Conservation (phyloP, 768 basidiomycete species). For the Hypsizygus marmoreus region DNA sequence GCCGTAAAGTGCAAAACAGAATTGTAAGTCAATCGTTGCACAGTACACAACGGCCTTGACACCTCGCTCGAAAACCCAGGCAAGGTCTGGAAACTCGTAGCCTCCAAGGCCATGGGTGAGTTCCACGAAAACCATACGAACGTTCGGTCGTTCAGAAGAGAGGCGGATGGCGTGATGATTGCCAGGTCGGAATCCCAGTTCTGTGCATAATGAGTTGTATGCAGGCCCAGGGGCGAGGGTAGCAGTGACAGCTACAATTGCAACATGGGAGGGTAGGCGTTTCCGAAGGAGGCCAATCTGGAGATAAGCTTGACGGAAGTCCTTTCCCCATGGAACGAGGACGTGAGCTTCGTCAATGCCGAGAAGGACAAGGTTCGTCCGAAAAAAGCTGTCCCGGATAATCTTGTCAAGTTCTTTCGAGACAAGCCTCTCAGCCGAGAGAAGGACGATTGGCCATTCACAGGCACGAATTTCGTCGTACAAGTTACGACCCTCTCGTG, state of each 20-base stretch:
- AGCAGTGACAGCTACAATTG: slow-evolving; percentile 16
- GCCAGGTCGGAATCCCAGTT: slow-evolving; percentile 8
- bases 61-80: slow-evolving; percentile 17
- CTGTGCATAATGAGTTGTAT: slow-evolving; percentile 7
- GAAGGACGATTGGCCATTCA: slow-evolving; percentile 21
- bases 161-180: slow-evolving; percentile 11
- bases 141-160: slow-evolving; percentile 17
- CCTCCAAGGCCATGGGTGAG: slow-evolving; percentile 15
- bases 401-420: slow-evolving; percentile 17
- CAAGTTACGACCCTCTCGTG: slow-evolving; percentile 16
- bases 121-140: slow-evolving; percentile 13
- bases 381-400: slow-evolving; percentile 17
- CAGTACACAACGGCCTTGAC: slow-evolving; percentile 22
- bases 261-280: slow-evolving; percentile 17
- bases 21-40: slow-evolving; percentile 17
- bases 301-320: slow-evolving; percentile 22
- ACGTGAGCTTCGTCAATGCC: slow-evolving; percentile 28
- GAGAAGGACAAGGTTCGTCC: slow-evolving; percentile 20
- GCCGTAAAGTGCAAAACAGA: slow-evolving; percentile 19
- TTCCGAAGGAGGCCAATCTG: slow-evolving; percentile 15
- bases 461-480: slow-evolving; percentile 19
- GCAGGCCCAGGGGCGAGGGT: slow-evolving; percentile 13
- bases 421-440: slow-evolving; percentile 21
- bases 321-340: slow-evolving; percentile 22
- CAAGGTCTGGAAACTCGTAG: slow-evolving; percentile 18